Evolutionary conservation across 305 asterid species (phyloP).

Genomic region (Euphrasia arctica): DNA sequence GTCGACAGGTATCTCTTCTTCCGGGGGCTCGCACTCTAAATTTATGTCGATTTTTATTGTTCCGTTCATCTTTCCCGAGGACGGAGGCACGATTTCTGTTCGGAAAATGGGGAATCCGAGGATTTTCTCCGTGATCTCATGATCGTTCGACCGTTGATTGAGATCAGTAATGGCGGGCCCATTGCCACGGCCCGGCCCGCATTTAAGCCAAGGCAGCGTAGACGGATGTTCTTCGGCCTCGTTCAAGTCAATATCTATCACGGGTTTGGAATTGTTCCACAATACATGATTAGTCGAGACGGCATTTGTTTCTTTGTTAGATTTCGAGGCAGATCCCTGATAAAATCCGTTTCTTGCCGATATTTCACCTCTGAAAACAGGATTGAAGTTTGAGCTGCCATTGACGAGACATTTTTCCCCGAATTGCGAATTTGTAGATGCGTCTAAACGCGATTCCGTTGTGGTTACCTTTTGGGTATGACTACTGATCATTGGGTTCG

Average conservation of each 20-base stretch:
- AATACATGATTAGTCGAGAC: conserved; percentile 32
- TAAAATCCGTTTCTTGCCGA: conserved; percentile 40
- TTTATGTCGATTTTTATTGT: conserved; percentile 48
- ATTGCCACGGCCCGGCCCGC: conserved; percentile 26
- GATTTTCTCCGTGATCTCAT: conserved; percentile 37
- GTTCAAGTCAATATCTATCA: conserved; percentile 61
- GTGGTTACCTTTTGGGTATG: conserved; percentile 43
- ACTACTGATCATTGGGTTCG: conserved; percentile 32
- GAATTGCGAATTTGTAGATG: too few species aligned
- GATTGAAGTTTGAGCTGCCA: conserved; percentile 9
- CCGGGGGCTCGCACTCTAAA: conserved; percentile 56
- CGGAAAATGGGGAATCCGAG: conserved; percentile 65
- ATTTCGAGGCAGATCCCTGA: conserved; percentile 47
- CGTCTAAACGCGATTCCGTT: conserved; percentile 34
- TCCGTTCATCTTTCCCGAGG: conserved; percentile 7
- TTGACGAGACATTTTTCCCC: too few species aligned
- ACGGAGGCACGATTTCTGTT: conserved; percentile 36
- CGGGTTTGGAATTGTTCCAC: conserved; percentile 37
- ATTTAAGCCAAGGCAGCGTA: conserved; percentile 76
- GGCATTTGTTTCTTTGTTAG: conserved; percentile 37
- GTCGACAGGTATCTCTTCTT: conserved; percentile 42
- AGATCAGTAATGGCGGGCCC: too few species aligned
- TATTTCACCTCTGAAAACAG: conserved; percentile 3
- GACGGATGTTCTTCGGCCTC: conserved; percentile 37
- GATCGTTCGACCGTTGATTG: too few species aligned